Evolutionary conservation across 148 eudicot species (phyloP).

Genomic region (Diospyros kaki): DNA sequence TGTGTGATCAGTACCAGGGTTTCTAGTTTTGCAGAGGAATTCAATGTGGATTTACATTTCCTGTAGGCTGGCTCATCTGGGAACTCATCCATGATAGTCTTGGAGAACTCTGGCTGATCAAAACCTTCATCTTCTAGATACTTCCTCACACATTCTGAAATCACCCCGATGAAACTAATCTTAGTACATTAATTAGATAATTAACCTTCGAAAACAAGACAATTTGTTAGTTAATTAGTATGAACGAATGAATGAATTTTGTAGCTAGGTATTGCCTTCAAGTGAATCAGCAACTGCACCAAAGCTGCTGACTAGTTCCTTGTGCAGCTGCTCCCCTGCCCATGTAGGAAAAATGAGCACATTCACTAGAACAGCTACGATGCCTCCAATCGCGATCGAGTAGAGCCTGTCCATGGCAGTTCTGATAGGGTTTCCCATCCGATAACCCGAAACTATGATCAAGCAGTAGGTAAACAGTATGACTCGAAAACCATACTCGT

Average conservation of each 20-base stretch:
- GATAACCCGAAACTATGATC: slow-evolving; percentile 62
- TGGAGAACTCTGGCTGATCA: slow-evolving; percentile 31
- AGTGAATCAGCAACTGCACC: slow-evolving; percentile 47
- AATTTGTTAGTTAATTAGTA: no score
- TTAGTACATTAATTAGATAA: neutral
- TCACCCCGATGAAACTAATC: neutral
- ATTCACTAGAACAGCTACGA: slow-evolving; percentile 53
- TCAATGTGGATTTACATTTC: slow-evolving; percentile 45
- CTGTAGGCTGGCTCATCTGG: slow-evolving; percentile 60
- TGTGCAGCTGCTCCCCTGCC: slow-evolving; percentile 69
- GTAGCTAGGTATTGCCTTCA: slow-evolving; percentile 34
- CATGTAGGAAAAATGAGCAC: slow-evolving; percentile 51
- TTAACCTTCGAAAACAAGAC: neutral
- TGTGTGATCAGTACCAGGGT: slow-evolving; percentile 32
- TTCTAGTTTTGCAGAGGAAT: slow-evolving; percentile 47
- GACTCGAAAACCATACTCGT: slow-evolving; percentile 61
- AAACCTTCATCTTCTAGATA: slow-evolving; percentile 48
- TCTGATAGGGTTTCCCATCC: slow-evolving; percentile 42
- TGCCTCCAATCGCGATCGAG: slow-evolving; percentile 53
- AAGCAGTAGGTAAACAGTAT: slow-evolving; percentile 57
- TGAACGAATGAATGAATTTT: no score
- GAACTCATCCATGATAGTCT: slow-evolving; percentile 46
- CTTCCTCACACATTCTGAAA: slow-evolving; percentile 50
- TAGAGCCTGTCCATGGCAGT: slow-evolving; percentile 46
- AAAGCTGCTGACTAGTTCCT: slow-evolving; percentile 44